phyloP scores from a whole-genome alignment of 192 early-diverging fungal genomes.

The Backusella parvicylindrica region DNA sequence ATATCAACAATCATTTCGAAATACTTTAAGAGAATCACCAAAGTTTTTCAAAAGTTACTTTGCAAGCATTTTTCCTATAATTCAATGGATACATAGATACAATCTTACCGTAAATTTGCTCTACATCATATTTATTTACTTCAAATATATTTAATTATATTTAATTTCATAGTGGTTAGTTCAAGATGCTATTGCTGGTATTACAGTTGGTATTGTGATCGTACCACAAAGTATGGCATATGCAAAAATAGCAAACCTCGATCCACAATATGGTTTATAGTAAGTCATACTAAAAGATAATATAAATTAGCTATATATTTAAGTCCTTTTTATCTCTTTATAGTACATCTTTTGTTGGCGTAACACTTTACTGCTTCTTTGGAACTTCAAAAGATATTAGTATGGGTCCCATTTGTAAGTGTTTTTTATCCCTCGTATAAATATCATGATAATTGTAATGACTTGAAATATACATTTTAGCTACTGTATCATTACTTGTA shows the following conservation, averaged over 20 bases:
- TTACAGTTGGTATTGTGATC: slow-evolving; percentile 73
- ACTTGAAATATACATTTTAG: not conserved
- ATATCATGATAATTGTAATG: not conserved
- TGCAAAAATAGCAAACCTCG: slow-evolving; percentile 70
- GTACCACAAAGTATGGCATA: slow-evolving; percentile 77
- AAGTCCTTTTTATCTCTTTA: slow-evolving; percentile 32
- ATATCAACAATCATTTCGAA: not conserved
- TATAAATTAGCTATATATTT: not conserved
- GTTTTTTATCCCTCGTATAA: not conserved
- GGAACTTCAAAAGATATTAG: slow-evolving; percentile 76
- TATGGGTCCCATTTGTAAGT: slow-evolving; percentile 62
- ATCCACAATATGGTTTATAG: slow-evolving; percentile 75
- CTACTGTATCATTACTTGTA: slow-evolving; percentile 75
- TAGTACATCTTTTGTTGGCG: slow-evolving; percentile 70
- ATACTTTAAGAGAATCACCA: slow-evolving; percentile 4
- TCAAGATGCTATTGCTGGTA: slow-evolving; percentile 66
- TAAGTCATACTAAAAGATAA: slow-evolving; percentile 8
- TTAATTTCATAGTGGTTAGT: slow-evolving; percentile 45
- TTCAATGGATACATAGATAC: slow-evolving; percentile 34
- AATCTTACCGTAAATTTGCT: slow-evolving; percentile 26
- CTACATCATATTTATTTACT: not conserved
- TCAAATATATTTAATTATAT: not conserved
- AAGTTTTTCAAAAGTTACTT: slow-evolving; percentile 11
- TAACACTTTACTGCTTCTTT: slow-evolving; percentile 61
- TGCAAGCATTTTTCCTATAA: slow-evolving; percentile 24